Base-by-base conservation (phyloP, 768 basidiomycete genomes). In the Leccinum olivaceopallidum region DNA sequence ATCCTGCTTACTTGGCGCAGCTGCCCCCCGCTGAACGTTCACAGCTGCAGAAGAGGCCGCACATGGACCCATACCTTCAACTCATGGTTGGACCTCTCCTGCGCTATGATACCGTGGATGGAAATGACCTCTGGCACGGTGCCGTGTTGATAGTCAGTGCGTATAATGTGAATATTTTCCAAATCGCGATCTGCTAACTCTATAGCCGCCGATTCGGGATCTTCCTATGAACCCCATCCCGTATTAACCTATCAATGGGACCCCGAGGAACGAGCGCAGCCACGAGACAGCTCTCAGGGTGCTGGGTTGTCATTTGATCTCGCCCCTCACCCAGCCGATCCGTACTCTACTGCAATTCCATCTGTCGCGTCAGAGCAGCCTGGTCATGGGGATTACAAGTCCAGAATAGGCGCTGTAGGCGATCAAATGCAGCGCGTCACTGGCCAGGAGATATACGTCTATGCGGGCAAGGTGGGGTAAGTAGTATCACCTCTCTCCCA, bases 61-160 rank as follows among this genome's bases (percentile, higher is more conserved):
- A 85, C 47, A 95, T 92, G 90, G 76, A 87, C 22, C 94, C 94
- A 9, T 83, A 90, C 73, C 80, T 97, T 28, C 88, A 90, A 72
- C 84, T 95, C 68, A 95, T 96, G 93, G 92, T 90, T 58, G 94
- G 95, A 0, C 94, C 94, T 22, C 78, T 98, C 18, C 76, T 98
- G 62, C 86, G 90, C 47, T 98, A 94, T 69, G 95, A 98, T 70
- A 98, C 94, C 0, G 83, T 92, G 26, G 88, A 92, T 65, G 78
- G 86, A 61, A 78, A 84, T 24, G 85, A 87, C 18, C 77, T 94
- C 37, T 99, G 94, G 93, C 83, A 88, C 62, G 96, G 95, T 7
- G 92, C 90, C 13, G 92, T 86, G 12, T 76, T 99, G 74, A 82
- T 98, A 58, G 94, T 98, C 64, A 93, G 89, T 90, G 64, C 76